phyloP scores from a whole-genome alignment of 2,329 filamentous ascomycete genomes.

The Leptographium wingfieldii region DNA sequence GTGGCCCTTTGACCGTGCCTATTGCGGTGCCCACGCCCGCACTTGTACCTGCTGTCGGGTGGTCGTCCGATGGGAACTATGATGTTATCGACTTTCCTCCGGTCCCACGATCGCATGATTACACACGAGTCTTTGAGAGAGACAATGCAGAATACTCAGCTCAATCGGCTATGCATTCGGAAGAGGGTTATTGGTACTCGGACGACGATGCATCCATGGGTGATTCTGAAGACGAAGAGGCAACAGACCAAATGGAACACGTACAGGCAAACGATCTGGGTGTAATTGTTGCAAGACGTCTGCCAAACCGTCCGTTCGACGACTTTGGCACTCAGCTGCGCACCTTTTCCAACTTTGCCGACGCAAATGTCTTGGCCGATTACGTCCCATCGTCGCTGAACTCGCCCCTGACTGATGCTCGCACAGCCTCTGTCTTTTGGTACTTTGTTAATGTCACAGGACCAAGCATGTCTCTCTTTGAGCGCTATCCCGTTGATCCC shows the following conservation, averaged over 20 bases:
- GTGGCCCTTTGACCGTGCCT: background rate
- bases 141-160: background rate
- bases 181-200: constrained; percentile 32
- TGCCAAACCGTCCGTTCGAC: constrained; percentile 23
- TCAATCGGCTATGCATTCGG: background rate
- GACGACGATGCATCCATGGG: constrained; percentile 51
- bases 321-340: constrained; percentile 32
- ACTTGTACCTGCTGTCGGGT: background rate
- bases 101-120: background rate
- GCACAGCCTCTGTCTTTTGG: constrained; percentile 72
- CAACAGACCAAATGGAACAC: constrained; percentile 23
- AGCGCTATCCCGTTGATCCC: constrained; percentile 66
- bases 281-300: constrained; percentile 23
- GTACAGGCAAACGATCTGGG: constrained; percentile 27
- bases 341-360: constrained; percentile 35
- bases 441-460: constrained; percentile 88
- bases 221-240: constrained; percentile 47
- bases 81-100: background rate
- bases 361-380: constrained; percentile 42
- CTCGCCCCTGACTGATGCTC: constrained; percentile 66
- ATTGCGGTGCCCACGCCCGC: background rate
- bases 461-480: constrained; percentile 75
- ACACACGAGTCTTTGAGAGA: background rate
- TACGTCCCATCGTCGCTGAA: constrained; percentile 54
- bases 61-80: background rate